Percentiles rank a stretch among this genome's conserved stretches.
These are phyloP conservation scores for Asparagopsis taxiformis DNA, from an alignment of 31 red algal genomes.

Conservation along the genomic window DNA sequence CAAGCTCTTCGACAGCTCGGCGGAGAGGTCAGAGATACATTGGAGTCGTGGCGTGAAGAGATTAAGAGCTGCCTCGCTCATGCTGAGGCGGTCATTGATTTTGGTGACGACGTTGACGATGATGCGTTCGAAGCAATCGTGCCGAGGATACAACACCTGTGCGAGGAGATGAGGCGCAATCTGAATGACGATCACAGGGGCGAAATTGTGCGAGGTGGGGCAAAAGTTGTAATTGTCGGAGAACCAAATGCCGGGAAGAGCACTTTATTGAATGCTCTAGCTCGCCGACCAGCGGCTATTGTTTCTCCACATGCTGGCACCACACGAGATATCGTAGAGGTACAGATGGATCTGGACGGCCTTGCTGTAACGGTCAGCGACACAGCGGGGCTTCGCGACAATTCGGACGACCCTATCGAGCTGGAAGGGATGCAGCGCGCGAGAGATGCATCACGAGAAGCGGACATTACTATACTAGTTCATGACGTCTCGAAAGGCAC, in stretches of 20 bases:
- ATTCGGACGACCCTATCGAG: conserved; percentile 61
- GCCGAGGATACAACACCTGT: conserved; percentile 42
- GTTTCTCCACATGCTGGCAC: conserved; percentile 90
- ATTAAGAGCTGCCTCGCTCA: conserved; percentile 72
- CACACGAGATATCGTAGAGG: conserved; percentile 93
- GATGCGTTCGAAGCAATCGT: conserved; percentile 50
- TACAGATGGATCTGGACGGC: conserved; percentile 72
- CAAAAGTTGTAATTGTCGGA: conserved; percentile 76
- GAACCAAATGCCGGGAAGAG: conserved; percentile 92
- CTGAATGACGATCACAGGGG: conserved; percentile 58
- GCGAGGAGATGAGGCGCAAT: conserved; percentile 26
- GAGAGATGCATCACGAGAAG: conserved; percentile 24
- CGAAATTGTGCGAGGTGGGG: conserved; percentile 79
- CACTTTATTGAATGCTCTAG: conserved; percentile 89
- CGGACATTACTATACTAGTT: conserved; percentile 76
- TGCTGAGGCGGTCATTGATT: conserved; percentile 93
- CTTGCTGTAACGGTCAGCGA: conserved; percentile 68
- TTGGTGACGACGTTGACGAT: conserved; percentile 84
- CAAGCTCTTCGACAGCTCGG: conserved; percentile 70
- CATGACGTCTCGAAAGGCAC: conserved; percentile 56
- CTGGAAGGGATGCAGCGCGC: conserved; percentile 88
- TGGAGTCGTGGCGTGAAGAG: conserved; percentile 67
- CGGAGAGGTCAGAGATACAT: conserved; percentile 50
- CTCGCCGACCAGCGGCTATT: conserved; percentile 79
- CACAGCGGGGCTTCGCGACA: conserved; percentile 87